These are phyloP conservation scores for Trametes hirsuta DNA, from an alignment of 1,284 basidiomycete species.

Conservation along the genomic window DNA sequence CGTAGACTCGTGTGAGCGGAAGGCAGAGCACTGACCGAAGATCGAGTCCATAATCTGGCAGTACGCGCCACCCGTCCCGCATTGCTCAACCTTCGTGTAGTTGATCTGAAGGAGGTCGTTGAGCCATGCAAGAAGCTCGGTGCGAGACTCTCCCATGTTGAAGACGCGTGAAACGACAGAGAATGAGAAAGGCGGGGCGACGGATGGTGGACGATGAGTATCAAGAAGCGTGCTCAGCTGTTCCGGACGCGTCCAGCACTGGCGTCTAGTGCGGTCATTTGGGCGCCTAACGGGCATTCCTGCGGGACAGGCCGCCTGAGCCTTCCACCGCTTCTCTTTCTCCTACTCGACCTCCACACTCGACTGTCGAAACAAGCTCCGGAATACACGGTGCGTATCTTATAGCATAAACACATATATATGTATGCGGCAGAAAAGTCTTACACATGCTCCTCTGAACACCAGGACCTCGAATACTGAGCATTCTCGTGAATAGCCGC, in stretches of 20 bases:
- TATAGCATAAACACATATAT: no score
- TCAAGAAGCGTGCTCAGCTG: constrained; percentile 18
- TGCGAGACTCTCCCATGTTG: constrained; percentile 64
- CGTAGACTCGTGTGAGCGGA: not conserved
- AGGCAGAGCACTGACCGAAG: constrained; percentile 62
- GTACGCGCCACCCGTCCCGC: constrained; percentile 88
- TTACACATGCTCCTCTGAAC: no score
- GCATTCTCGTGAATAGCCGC: no score
- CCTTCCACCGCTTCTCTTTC: not conserved
- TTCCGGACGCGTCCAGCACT: constrained; percentile 18
- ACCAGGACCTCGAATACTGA: no score
- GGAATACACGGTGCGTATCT: no score
- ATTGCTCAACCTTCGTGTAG: constrained; percentile 95
- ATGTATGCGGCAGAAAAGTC: no score
- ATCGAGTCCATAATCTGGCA: constrained; percentile 94
- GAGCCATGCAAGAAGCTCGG: constrained; percentile 91
- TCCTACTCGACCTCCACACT: not conserved
- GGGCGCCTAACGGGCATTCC: no score
- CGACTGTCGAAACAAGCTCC: no score
- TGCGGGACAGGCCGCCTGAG: not conserved
- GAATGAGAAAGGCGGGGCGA: constrained; percentile 5
- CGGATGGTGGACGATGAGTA: constrained; percentile 32
- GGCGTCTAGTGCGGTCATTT: constrained; percentile 4
- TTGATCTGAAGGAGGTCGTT: constrained; percentile 91
- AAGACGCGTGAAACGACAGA: constrained; percentile 19